Conservation (phyloP, 2,329 filamentous ascomycete species). For the Trichoderma afroharzianum region DNA sequence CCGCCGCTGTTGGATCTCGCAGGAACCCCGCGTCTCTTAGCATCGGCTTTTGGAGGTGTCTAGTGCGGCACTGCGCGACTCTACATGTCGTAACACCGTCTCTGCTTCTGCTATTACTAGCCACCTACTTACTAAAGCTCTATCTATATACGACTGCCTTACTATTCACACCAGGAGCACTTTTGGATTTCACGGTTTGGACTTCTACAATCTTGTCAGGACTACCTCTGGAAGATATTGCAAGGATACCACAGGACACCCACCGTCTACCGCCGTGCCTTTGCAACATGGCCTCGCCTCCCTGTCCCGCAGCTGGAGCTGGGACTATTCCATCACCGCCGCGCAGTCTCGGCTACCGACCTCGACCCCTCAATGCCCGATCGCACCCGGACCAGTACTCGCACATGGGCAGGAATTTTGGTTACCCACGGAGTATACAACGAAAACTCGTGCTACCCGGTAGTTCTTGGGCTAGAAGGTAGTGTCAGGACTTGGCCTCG, state of each 20-base stretch:
- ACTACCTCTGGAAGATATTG: neutral
- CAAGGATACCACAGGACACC: neutral
- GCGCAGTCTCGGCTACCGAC: constrained; percentile 5
- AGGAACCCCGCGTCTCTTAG: neutral
- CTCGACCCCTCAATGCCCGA: constrained; percentile 7
- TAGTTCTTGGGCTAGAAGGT: neutral
- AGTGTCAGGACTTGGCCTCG: neutral
- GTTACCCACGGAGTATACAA: neutral
- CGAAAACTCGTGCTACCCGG: neutral
- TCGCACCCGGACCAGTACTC: neutral
- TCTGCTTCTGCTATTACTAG: neutral
- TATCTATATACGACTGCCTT: neutral
- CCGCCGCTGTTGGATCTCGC: neutral
- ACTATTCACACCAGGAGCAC: neutral
- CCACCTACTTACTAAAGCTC: neutral
- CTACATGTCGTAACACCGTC: neutral
- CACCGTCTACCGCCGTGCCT: neutral
- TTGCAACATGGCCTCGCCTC: neutral
- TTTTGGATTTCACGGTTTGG: neutral
- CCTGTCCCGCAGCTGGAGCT: neutral
- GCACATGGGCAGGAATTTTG: neutral
- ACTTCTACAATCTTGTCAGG: neutral
- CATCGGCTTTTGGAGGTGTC: neutral
- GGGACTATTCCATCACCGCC: neutral
- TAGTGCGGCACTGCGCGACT: neutral